Conservation (phyloP, 768 basidiomycete species). For the Cubamyces lactineus region DNA sequence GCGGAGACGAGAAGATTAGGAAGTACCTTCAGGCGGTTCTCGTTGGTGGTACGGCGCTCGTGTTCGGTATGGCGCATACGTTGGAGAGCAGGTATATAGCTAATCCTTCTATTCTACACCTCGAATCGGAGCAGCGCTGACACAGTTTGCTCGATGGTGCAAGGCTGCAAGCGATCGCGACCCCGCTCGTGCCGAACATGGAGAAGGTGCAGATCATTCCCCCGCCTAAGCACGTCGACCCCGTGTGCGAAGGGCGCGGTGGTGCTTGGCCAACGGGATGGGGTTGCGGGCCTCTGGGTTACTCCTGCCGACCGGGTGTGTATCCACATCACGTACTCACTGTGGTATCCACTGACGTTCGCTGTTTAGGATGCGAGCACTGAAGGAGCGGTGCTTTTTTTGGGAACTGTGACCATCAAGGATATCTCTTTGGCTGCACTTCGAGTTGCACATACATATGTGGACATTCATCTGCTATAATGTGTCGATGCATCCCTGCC, state of each 20-base stretch:
- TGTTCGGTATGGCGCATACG: slow-evolving; percentile 84
- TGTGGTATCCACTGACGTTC: neutral
- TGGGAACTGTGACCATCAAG: slow-evolving; percentile 47
- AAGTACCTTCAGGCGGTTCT: slow-evolving; percentile 88
- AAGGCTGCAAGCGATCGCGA: slow-evolving; percentile 82
- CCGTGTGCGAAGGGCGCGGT: slow-evolving; percentile 92
- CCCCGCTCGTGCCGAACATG: slow-evolving; percentile 80
- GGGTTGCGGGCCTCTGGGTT: slow-evolving; percentile 88
- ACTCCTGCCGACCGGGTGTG: slow-evolving; percentile 84
- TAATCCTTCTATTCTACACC: neutral
- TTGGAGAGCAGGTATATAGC: slow-evolving; percentile 77
- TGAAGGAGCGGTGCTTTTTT: slow-evolving; percentile 84
- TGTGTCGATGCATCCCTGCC: too few relatives aligned
- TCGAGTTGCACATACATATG: too few relatives aligned
- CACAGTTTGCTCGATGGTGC: neutral
- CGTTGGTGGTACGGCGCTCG: slow-evolving; percentile 80
- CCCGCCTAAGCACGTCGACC: slow-evolving; percentile 90
- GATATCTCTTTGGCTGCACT: too few relatives aligned
- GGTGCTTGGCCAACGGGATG: slow-evolving; percentile 91
- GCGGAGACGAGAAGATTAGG: slow-evolving; percentile 86
- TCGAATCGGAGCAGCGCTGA: slow-evolving; percentile 1
- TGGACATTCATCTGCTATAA: too few relatives aligned
- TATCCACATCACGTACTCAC: slow-evolving; percentile 7
- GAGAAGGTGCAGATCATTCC: slow-evolving; percentile 90
- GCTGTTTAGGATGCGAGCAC: slow-evolving; percentile 73